These are phyloP conservation scores for Ustilago bromivora DNA, from an alignment of 1,284 basidiomycete species.

Conservation along the genomic window DNA sequence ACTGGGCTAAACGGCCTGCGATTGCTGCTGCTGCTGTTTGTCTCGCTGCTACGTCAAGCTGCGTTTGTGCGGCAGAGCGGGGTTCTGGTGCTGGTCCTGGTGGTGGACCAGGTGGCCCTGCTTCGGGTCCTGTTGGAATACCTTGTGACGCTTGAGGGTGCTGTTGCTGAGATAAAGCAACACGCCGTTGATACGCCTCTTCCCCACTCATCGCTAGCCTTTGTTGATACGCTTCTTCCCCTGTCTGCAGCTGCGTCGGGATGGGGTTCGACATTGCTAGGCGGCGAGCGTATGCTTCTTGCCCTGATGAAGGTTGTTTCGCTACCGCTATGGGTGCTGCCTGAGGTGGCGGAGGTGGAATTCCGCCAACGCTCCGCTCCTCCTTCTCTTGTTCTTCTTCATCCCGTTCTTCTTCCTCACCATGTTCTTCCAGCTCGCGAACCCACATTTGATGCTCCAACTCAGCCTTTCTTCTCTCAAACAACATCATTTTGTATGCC, in stretches of 20 bases:
- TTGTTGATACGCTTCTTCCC: conserved; percentile 32
- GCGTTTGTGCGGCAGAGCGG: background rate
- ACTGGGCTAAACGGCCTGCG: conserved; percentile 46
- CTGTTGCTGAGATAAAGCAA: conserved; percentile 30
- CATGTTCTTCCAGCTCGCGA: conserved; percentile 29
- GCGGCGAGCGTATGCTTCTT: conserved; percentile 43
- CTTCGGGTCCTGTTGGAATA: conserved; percentile 26
- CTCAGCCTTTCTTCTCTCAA: conserved; percentile 41
- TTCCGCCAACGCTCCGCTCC: background rate
- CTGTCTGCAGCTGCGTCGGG: background rate
- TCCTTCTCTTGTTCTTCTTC: conserved; percentile 18
- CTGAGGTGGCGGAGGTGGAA: conserved; percentile 1
- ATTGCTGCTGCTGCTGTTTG: conserved; percentile 56
- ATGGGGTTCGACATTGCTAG: conserved; percentile 15
- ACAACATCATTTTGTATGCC: conserved; percentile 53
- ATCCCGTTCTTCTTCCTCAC: conserved; percentile 13
- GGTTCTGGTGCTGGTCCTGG: conserved; percentile 18
- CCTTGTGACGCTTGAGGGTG: conserved; percentile 1
- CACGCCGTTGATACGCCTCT: conserved; percentile 39
- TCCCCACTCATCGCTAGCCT: conserved; percentile 35
- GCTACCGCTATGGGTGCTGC: background rate
- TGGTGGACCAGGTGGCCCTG: conserved; percentile 28
- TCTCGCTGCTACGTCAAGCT: conserved; percentile 24
- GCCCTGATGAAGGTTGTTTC: conserved; percentile 21
- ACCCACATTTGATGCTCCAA: conserved; percentile 16